Percentiles rank a stretch among this genome's conserved stretches.
Conservation (phyloP, 345 rosid species). For the Boechera retrofracta region DNA sequence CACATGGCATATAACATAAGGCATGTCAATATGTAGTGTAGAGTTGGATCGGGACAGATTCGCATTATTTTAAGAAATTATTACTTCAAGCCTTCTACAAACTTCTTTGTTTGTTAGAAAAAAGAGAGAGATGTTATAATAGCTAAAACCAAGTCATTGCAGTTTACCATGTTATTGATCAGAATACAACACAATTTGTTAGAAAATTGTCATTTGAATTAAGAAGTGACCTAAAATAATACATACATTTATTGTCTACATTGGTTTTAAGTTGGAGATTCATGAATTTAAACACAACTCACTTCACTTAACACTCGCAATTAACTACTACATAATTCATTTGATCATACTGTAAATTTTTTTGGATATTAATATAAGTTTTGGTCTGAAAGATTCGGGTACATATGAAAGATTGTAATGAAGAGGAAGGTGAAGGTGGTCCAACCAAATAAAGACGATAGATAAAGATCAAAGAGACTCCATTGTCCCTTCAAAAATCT, state of each 20-base stretch:
- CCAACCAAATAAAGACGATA: slow-evolving; percentile 45
- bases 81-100: not conserved
- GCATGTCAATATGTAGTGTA: slow-evolving; percentile 2
- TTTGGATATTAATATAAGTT: not conserved
- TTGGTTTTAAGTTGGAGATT: not conserved
- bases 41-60: slow-evolving; percentile 7
- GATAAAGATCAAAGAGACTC: slow-evolving; percentile 37
- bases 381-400: slow-evolving; percentile 15
- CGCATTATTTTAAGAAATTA: not conserved
- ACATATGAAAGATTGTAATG: slow-evolving; percentile 32
- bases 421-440: slow-evolving; percentile 36
- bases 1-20: slow-evolving; percentile 13
- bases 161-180: slow-evolving; percentile 2
- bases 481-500: slow-evolving; percentile 31
- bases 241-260: not conserved
- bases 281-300: not conserved
- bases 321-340: not conserved
- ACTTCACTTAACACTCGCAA: not conserved
- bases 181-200: not conserved
- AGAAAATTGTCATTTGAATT: not conserved
- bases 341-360: not conserved
- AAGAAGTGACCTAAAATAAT: not conserved
- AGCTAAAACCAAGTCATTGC: not conserved
- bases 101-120: too few species aligned
- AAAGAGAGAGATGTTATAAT: too few species aligned